Conservation (phyloP, 2,329 filamentous ascomycete species). For the Helminthosporium solani region DNA sequence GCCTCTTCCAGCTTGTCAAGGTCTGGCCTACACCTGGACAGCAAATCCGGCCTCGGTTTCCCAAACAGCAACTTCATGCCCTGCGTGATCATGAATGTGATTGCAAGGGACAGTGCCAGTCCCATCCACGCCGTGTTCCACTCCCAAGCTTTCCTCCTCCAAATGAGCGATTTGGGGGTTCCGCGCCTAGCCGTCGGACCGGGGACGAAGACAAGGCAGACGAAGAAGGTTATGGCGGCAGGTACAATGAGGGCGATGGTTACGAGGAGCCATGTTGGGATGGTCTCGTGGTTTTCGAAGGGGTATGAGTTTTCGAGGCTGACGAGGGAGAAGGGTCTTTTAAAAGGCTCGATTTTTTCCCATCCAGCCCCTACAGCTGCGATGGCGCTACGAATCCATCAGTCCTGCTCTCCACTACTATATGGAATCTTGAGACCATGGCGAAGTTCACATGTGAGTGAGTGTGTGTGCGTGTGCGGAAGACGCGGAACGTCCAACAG, state of each 20-base stretch:
- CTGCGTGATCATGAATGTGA: conserved; percentile 77
- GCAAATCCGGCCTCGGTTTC: conserved; percentile 64
- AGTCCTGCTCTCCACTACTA: conserved; percentile 3
- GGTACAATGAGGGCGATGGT: conserved; percentile 66
- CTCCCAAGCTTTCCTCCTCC: conserved; percentile 87
- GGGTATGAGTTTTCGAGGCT: conserved; percentile 82
- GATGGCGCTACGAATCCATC: conserved; percentile 47
- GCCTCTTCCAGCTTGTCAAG: conserved; percentile 56
- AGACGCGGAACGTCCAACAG: background rate
- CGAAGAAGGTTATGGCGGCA: conserved; percentile 64
- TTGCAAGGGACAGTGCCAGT: conserved; percentile 68
- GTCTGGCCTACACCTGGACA: conserved; percentile 75
- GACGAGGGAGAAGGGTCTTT: conserved; percentile 68
- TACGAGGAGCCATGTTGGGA: conserved; percentile 65
- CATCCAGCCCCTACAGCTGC: conserved; percentile 62
- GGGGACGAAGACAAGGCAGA: conserved; percentile 70
- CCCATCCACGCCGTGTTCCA: conserved; percentile 84
- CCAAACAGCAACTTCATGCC: conserved; percentile 77
- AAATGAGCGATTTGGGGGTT: conserved; percentile 65
- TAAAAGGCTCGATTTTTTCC: conserved; percentile 62
- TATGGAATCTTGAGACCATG: background rate
- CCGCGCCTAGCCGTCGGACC: conserved; percentile 65
- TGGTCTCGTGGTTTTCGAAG: conserved; percentile 67
- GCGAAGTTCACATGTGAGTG: background rate
- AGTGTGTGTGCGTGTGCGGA: background rate